Base-by-base conservation (phyloP, 1,284 basidiomycete genomes). In the Fomitopsis pinicola region DNA sequence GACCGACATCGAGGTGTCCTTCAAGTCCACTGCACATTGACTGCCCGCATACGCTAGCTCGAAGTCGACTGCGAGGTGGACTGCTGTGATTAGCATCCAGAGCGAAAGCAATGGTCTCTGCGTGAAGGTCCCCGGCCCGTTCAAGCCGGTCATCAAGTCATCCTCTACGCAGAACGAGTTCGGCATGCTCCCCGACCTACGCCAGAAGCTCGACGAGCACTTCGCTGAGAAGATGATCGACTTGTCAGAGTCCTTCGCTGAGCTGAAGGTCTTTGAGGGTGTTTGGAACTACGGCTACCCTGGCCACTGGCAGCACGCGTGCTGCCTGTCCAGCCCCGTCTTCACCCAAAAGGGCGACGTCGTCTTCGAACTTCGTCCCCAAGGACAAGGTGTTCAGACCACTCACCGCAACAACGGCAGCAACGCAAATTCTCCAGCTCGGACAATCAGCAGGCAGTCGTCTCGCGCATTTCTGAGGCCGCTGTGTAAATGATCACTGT, bases 261-360 rank as follows among this genome's bases (percentile, higher is more conserved):
- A 73, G 63, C 66, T 75, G 57, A 64, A 64, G 52, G 63, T 62
- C 44, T 71, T 76, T 63, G 69, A 73, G 58, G 72, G 72, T 57
- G 61, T 62, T 9, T 76, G 73, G 72, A 62, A 69, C 33, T 69
- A 69, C 54, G 68, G 68, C 42, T 72, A 69, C 57, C 67, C 71
- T 7, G 66, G 66, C 10, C 55, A n/a, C n/a, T n/a, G n/a, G n/a
- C n/a, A 68, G n/a, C 61, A 64, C 26, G 64, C 70, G 22, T 73
- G 69, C 64, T 64, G 63, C 30, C 66, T 75, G 44, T 63, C 69
- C 10, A 72, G 70, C 60, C 74, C 75, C 2, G 68, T 69, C n/a
- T 75, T 75, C 68, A 73, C 70, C 64, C 36, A 46, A 22, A 58
- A 66, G 30, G 74, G 74, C 5, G 73, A 76, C 57, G 62, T 76